Conservation (phyloP, 345 rosid species). For the Boechera divaricarpa region DNA sequence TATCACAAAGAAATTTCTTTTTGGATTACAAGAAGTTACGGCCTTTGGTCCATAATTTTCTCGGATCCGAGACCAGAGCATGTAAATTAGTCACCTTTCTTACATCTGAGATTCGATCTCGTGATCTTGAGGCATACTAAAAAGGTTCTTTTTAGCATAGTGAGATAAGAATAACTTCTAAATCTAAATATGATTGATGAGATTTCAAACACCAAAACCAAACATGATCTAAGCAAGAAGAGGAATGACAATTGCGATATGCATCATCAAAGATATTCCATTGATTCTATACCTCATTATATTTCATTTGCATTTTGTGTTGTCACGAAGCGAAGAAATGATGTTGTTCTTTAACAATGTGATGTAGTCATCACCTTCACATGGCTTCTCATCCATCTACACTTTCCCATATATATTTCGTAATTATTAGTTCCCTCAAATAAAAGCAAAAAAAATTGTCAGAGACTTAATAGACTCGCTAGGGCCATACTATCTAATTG, state of each 20-base stretch:
- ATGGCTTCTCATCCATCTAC: conserved; percentile 42
- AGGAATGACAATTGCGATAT: not conserved
- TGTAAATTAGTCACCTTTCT: not conserved
- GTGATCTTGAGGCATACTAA: not conserved
- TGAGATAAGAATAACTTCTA: not conserved
- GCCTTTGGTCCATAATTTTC: not conserved
- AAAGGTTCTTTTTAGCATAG: not conserved
- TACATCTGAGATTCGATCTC: not conserved
- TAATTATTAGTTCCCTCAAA: not conserved
- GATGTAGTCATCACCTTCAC: conserved; percentile 45
- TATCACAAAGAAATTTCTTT: not conserved
- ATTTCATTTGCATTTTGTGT: not conserved
- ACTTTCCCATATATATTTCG: conserved; percentile 15
- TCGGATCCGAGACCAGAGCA: not conserved
- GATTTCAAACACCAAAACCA: conserved; percentile 8
- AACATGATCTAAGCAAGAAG: conserved; percentile 7
- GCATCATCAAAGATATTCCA: conserved; percentile 11
- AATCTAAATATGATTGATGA: not conserved
- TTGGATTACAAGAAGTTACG: not conserved
- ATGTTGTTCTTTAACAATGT: conserved; percentile 40
- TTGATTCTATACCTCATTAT: conserved; percentile 18
- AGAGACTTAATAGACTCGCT: not conserved
- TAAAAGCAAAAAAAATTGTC: not conserved
- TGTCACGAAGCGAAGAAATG: conserved; percentile 37
- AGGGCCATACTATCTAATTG: not conserved